Percentiles rank a stretch among this genome's conserved stretches.
Evolutionary conservation across 73 alveolate genomes (phyloP).

Genomic region (Stentor coeruleus): DNA sequence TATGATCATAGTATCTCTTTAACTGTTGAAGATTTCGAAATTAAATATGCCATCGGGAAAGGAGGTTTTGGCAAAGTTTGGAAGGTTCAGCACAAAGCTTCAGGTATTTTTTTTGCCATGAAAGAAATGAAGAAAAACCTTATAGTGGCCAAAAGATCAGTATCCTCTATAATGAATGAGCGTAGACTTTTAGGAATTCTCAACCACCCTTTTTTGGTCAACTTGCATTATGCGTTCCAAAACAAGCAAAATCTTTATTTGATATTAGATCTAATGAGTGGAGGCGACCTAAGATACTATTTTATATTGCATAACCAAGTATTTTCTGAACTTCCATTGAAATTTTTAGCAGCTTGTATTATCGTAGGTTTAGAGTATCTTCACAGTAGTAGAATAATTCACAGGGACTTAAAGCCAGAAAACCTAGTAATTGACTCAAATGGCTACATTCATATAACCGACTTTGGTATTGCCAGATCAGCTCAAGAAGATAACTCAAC

Average conservation of each 20-base stretch:
- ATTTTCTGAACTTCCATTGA: constrained; percentile 36
- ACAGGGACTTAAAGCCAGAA: constrained; percentile 67
- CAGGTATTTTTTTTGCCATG: constrained; percentile 59
- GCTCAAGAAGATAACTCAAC: neutral
- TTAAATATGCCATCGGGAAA: neutral
- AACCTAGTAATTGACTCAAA: constrained; percentile 49
- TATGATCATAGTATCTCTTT: no score
- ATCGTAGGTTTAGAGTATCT: constrained; percentile 49
- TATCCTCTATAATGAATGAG: constrained; percentile 66
- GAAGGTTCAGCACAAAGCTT: constrained; percentile 45
- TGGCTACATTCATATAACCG: neutral
- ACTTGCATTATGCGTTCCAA: constrained; percentile 78
- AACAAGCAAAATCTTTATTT: constrained; percentile 61
- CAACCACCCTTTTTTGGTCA: constrained; percentile 65
- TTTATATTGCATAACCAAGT: constrained; percentile 27
- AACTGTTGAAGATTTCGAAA: no score
- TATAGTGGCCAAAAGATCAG: constrained; percentile 64
- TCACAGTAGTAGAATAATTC: constrained; percentile 42
- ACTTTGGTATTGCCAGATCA: neutral
- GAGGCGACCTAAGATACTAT: constrained; percentile 63
- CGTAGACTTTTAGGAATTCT: constrained; percentile 56
- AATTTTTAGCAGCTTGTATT: constrained; percentile 45
- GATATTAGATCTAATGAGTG: constrained; percentile 73
- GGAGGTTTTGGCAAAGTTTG: constrained; percentile 65
- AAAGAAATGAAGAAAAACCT: constrained; percentile 73